These are phyloP conservation scores for Xylaria sp. DNA, from an alignment of 2,329 filamentous ascomycete genomes.

Conservation along the genomic window DNA sequence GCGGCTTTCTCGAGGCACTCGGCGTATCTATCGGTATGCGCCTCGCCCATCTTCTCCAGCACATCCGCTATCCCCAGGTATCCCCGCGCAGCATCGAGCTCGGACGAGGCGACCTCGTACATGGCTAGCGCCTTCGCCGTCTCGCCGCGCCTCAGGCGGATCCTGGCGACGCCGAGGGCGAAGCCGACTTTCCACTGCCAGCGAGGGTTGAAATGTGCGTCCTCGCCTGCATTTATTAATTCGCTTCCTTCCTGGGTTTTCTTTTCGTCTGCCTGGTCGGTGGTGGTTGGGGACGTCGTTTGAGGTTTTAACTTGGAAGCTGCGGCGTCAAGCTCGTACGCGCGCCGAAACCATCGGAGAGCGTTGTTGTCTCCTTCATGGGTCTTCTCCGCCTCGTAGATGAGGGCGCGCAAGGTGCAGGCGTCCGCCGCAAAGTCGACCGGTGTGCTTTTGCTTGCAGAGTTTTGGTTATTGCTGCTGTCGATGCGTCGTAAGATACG, in stretches of 20 bases:
- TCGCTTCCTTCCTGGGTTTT: no score
- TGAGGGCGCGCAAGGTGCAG: constrained; percentile 52
- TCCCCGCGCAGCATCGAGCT: constrained; percentile 48
- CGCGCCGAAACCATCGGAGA: constrained; percentile 48
- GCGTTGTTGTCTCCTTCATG: constrained; percentile 42
- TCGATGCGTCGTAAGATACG: constrained; percentile 40
- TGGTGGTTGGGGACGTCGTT: neutral
- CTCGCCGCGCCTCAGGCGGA: constrained; percentile 43
- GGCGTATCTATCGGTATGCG: constrained; percentile 41
- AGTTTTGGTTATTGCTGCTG: neutral
- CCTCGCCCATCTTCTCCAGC: constrained; percentile 39
- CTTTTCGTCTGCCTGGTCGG: no score
- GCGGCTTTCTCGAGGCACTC: constrained; percentile 50
- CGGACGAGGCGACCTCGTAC: constrained; percentile 44
- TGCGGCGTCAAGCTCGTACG: constrained; percentile 33
- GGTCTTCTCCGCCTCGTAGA: constrained; percentile 39
- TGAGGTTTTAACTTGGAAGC: neutral
- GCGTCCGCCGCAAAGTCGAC: constrained; percentile 47
- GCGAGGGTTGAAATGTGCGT: constrained; percentile 22
- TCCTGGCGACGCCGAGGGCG: constrained; percentile 47
- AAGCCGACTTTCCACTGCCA: constrained; percentile 54
- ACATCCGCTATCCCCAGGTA: constrained; percentile 47
- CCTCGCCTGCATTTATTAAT: neutral
- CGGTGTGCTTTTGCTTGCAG: constrained; percentile 1
- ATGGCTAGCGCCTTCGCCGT: constrained; percentile 42